Evolutionary conservation across 2,329 filamentous ascomycete genomes (phyloP).

Genomic region (Aureobasidium lini): DNA sequence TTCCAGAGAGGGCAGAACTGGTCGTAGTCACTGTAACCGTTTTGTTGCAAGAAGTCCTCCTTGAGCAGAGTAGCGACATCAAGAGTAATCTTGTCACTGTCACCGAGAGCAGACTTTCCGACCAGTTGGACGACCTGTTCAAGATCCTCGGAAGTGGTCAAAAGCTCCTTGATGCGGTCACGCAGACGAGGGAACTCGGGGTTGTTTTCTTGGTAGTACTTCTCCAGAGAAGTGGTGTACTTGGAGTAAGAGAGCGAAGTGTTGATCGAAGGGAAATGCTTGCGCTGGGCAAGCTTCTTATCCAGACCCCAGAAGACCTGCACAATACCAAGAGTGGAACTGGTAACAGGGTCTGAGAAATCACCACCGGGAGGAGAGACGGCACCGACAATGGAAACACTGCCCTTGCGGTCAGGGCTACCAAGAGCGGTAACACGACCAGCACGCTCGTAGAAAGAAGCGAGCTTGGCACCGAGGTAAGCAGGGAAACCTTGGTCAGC

Average conservation of each 20-base stretch:
- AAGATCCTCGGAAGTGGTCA: constrained; percentile 91
- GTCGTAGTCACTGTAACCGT: constrained; percentile 98
- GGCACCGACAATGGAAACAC: constrained; percentile 94
- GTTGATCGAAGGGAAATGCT: constrained; percentile 99
- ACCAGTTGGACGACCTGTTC: constrained; percentile 98
- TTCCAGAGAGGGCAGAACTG: constrained; percentile 99
- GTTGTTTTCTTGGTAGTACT: constrained; percentile 87
- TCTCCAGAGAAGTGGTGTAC: constrained; percentile 82
- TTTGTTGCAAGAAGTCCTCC: constrained; percentile 98
- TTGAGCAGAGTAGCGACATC: constrained; percentile 88
- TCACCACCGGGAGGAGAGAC: constrained; percentile 97
- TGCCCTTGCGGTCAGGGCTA: constrained; percentile 79
- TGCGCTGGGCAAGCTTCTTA: constrained; percentile 98
- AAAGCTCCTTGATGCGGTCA: constrained; percentile 86
- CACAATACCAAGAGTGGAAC: constrained; percentile 88
- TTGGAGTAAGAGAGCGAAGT: constrained; percentile 93
- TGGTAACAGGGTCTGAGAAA: constrained; percentile 97
- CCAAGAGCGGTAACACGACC: constrained; percentile 80
- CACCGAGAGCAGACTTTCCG: constrained; percentile 91
- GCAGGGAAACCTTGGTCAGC: constrained; percentile 99
- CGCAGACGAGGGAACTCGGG: constrained; percentile 90
- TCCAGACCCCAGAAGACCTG: constrained; percentile 99
- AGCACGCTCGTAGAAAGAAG: constrained; percentile 98
- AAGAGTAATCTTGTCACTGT: constrained; percentile 95
- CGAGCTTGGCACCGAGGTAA: constrained; percentile 91